A percentile compares a stretch with the other conserved stretches of the same genome.
Evolutionary conservation across 2,329 filamentous ascomycete genomes (phyloP).

Genomic region (Orbilia quercus): DNA sequence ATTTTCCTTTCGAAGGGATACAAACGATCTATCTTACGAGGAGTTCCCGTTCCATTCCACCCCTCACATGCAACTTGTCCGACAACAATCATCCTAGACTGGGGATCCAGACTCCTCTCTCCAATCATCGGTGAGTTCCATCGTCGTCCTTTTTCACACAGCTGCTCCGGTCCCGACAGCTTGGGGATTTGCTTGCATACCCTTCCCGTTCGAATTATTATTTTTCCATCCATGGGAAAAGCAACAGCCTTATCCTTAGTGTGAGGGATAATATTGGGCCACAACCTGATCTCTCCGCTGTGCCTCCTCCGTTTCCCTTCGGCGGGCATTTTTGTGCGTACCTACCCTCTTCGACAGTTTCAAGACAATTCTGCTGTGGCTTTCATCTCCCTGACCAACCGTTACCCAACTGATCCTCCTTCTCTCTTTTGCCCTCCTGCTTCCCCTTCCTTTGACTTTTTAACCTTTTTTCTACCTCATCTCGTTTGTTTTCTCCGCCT

Average conservation of each 20-base stretch:
- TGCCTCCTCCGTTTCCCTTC: conserved; percentile 54
- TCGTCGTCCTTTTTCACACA: conserved; percentile 19
- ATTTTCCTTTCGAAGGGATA: conserved; percentile 23
- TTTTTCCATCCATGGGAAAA: conserved; percentile 56
- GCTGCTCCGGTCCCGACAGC: conserved; percentile 28
- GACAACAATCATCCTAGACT: conserved; percentile 49
- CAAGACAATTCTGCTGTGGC: conserved; percentile 48
- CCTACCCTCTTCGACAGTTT: conserved; percentile 50
- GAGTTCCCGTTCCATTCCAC: conserved; percentile 31
- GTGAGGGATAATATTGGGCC: conserved; percentile 55
- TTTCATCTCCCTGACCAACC: conserved; percentile 33
- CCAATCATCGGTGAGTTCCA: conserved; percentile 51
- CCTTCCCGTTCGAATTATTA: conserved; percentile 50
- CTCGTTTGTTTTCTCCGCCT: conserved; percentile 52
- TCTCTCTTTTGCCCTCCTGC: conserved; percentile 9
- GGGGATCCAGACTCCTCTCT: conserved; percentile 36
- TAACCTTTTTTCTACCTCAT: conserved; percentile 49
- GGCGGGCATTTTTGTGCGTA: conserved; percentile 38
- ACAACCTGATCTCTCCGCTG: conserved; percentile 38
- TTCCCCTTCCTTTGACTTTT: conserved; percentile 27
- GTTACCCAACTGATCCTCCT: conserved; percentile 22
- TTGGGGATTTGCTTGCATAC: conserved; percentile 53
- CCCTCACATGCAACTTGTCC: conserved; percentile 56
- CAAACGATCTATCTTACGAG: conserved; percentile 37
- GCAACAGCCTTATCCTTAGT: conserved; percentile 56